These are phyloP conservation scores for Hericium alpestre DNA, from an alignment of 768 basidiomycete species.

Conservation along the genomic window DNA sequence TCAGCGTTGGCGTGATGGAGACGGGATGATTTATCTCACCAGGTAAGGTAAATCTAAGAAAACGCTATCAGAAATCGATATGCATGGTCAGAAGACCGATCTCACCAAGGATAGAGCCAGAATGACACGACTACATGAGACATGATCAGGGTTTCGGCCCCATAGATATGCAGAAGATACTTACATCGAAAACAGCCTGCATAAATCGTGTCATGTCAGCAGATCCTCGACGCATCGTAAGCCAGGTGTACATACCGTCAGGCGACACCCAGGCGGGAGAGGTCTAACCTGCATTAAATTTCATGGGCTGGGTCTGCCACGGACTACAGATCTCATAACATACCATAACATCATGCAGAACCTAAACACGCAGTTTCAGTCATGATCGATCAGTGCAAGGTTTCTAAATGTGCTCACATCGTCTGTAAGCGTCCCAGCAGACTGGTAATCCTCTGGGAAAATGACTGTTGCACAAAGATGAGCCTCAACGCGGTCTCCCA, in stretches of 20 bases:
- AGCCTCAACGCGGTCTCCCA: neutral
- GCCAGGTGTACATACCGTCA: constrained; percentile 23
- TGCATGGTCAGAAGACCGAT: neutral
- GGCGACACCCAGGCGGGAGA: constrained; percentile 38
- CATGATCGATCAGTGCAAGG: constrained; percentile 4
- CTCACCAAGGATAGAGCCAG: constrained; percentile 29
- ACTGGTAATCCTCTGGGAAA: constrained; percentile 38
- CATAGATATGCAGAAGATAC: neutral
- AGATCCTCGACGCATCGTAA: neutral
- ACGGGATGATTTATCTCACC: neutral
- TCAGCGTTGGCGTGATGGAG: neutral
- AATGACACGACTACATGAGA: constrained; percentile 26
- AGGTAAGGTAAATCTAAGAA: constrained; percentile 6
- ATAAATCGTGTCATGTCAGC: neutral
- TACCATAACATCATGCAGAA: constrained; percentile 10
- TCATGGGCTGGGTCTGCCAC: neutral
- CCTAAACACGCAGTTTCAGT: neutral
- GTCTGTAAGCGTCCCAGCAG: constrained; percentile 36
- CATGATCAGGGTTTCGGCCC: neutral
- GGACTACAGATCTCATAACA: no score
- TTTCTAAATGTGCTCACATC: constrained; percentile 24
- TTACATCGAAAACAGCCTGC: constrained; percentile 12
- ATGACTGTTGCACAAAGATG: constrained; percentile 18
- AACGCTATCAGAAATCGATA: neutral
- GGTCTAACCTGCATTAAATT: constrained; percentile 20